Evolutionary conservation across 2,329 filamentous ascomycete genomes (phyloP), one percentile per base, ranked within the genome.

Genomic region (Trichocomaceae sp.): DNA sequence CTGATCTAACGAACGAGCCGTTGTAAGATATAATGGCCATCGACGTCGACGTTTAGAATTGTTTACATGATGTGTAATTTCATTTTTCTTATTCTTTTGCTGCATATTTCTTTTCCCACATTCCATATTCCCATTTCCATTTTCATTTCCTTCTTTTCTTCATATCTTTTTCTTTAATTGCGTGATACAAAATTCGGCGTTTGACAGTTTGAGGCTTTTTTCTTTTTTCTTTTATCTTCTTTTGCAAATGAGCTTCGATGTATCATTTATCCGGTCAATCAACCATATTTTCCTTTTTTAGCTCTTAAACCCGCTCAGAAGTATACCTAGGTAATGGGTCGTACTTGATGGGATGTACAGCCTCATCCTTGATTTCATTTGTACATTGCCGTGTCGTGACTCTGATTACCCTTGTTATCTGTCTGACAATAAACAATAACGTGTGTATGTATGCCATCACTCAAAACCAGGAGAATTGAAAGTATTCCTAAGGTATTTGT

Each of bases 1-100:
- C 80, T 97, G 73, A 96, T 97, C 82, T 96, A 87, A 86, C 70
- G 66, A 71, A 51, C 42, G 19, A 52, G 26, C 47, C 41, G 26
- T 49, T 54, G 50, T 39, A 55, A 55, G 52, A 42, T 53, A 54
- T 49, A 41, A 55, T 50, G 52, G 52, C 52, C 45, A 52, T 51
- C 48, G 42, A 52, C 26, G 52, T 52, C 49, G 47, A 52, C 29
- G 50, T 48, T 55, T 55, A 55, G 51, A 55, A 55, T 26, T 55
- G 52, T 57, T 46, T 52, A 39, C 48, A 57, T 47, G 52, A 54
- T 35, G 17, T 52, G 52, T 29, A 29, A 55, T 44, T 47, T 51
- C 50, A 61, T 65, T 67, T 65, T 57, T 50, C 57, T 62, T 62
- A 57, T 61, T 52, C 48, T 42, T 56, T 29, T 29, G 4, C 26